Evolutionary conservation across 176 grass and related monocot species (phyloP), one percentile per base, ranked within the genome.

Genomic region (Carex parvula): DNA sequence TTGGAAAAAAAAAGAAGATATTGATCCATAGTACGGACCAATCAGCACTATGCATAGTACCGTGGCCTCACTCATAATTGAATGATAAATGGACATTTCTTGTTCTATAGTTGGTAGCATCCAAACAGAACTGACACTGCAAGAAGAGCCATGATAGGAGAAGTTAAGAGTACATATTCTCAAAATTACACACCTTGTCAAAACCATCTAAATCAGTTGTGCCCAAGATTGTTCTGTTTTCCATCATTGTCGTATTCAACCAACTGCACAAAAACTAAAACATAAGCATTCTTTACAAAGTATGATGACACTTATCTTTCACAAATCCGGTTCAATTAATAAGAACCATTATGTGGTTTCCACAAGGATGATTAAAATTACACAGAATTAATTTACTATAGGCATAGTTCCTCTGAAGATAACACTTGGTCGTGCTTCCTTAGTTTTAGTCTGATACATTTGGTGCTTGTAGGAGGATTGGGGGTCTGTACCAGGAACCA

Each of bases 201-300:
- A 99, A 99, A 93, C 91, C 91, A 89, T 95, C 96, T 85, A 95
- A 84, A 66, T 99, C 96, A 60, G 81, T 83, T 76, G 96, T 88
- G 82, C 84, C 94, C 88, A 99, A 85, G 29, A 85, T 90, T 86
- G 90, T 87, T 64, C 96, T 95, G 60, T 99, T 99, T 84, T 99
- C 93, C 88, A 89, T 94, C 90, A 99, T 92, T 84, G 93, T 95
- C 87, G 96, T 99, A 86, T 99, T 99, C 86, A 99, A 85, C 93
- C 96, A 99, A 80, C 96, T 99, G 89, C 60, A 59, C 84, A 63
- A 82, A 29, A 21, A 50, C 9, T 8, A 22, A 50, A 77, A 56
- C 14, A 0, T 56, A 56, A 78, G 52, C 68, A 78, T 78, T 32
- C 24, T 77, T 32, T 77, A 17, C 48, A 18, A 77, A 54, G 73